These are phyloP conservation scores for Thelonectria olida DNA, from an alignment of 2,329 filamentous ascomycete species.

Conservation along the genomic window DNA sequence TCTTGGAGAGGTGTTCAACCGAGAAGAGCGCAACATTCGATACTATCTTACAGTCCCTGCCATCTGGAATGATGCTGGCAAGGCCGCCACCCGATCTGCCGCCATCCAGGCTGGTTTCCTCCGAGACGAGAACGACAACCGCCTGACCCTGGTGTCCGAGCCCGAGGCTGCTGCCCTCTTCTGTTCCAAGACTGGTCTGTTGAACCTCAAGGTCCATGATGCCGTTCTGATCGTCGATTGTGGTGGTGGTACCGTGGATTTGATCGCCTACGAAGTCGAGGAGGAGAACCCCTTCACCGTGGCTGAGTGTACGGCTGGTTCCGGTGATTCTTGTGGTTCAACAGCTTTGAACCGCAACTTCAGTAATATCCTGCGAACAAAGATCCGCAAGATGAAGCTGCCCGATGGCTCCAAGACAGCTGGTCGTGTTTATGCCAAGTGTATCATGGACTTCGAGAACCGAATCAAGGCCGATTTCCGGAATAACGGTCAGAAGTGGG, in stretches of 20 bases:
- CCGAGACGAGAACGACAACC: conserved; percentile 96
- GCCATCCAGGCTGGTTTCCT: conserved; percentile 97
- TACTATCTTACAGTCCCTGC: conserved; percentile 99
- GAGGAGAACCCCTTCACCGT: conserved; percentile 98
- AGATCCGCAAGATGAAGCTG: conserved; percentile 99
- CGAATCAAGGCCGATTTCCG: conserved; percentile 99
- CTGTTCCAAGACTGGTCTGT: conserved; percentile 93
- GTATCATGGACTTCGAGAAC: conserved; percentile 99
- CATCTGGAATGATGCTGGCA: conserved; percentile 99
- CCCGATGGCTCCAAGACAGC: conserved; percentile 96
- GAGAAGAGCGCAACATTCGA: conserved; percentile 96
- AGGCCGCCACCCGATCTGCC: conserved; percentile 93
- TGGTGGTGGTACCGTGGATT: conserved; percentile 96
- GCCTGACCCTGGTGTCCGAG: conserved; percentile 92
- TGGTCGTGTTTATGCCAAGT: conserved; percentile 98
- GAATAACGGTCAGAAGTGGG: conserved; percentile 99
- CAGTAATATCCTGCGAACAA: conserved; percentile 95
- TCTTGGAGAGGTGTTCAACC: conserved; percentile 94
- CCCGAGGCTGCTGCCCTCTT: conserved; percentile 97
- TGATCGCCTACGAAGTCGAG: conserved; percentile 98
- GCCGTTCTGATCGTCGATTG: conserved; percentile 99
- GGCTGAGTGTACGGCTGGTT: conserved; percentile 95
- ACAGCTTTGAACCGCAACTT: conserved; percentile 98
- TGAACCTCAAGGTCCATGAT: conserved; percentile 98
- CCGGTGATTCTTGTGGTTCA: conserved; percentile 97